Conservation (phyloP, 495 filamentous ascomycete genomes). For the Penicillium pulvis region DNA sequence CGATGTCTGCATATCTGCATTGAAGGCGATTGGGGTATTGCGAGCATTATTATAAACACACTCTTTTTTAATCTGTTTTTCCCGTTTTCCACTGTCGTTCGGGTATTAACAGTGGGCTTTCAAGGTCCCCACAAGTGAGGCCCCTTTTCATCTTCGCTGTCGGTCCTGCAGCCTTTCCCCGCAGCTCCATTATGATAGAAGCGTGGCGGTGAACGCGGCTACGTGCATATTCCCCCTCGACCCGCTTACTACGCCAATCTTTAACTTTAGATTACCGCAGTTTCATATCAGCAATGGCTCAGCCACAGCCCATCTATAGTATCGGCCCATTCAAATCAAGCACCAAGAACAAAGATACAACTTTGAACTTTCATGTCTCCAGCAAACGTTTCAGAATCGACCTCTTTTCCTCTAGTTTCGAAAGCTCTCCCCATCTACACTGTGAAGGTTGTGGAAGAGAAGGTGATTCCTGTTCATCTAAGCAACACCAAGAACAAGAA, state of each 20-base stretch:
- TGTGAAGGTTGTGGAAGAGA: neutral
- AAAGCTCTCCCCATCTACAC: neutral
- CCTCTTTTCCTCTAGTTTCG: neutral
- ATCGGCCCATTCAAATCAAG: neutral
- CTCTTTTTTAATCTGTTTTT: neutral
- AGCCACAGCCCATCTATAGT: neutral
- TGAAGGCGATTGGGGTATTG: slow-evolving; percentile 2
- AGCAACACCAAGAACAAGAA: neutral
- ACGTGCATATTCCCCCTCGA: too few relatives aligned
- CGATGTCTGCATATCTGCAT: slow-evolving; percentile 5
- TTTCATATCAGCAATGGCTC: too few relatives aligned
- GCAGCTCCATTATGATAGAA: too few relatives aligned
- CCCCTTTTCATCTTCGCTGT: too few relatives aligned
- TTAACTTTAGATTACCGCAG: too few relatives aligned
- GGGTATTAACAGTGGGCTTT: too few relatives aligned
- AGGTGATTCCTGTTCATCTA: neutral
- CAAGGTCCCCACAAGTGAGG: too few relatives aligned
- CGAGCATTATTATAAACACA: slow-evolving; percentile 5
- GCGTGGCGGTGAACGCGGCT: too few relatives aligned
- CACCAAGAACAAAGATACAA: neutral
- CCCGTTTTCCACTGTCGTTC: neutral
- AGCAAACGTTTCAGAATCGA: neutral
- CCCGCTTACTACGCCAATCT: too few relatives aligned
- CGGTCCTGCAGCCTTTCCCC: too few relatives aligned
- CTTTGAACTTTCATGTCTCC: neutral